A percentile compares a stretch with the other conserved stretches of the same genome.
phyloP scores from a whole-genome alignment of 257 asterid species.

The Primulina tabacum region DNA sequence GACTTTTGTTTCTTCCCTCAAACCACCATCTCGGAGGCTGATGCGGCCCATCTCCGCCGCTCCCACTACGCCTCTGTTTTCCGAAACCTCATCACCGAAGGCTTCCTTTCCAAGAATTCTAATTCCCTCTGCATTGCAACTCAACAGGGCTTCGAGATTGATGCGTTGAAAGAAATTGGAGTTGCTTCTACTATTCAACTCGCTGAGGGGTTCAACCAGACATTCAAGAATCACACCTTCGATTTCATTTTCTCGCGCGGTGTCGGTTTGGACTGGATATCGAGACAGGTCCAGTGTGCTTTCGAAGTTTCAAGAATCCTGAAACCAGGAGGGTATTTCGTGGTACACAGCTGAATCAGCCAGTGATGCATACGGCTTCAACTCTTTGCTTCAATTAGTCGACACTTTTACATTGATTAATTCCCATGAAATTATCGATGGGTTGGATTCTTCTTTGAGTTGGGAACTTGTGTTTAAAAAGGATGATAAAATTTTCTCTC shows the following conservation, averaged over 20 bases:
- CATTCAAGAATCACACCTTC: conserved; percentile 35
- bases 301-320: conserved; percentile 50
- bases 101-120: conserved; percentile 39
- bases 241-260: conserved; percentile 48
- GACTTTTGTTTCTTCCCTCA: conserved; percentile 38
- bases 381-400: too few species aligned
- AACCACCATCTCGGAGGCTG: conserved; percentile 12
- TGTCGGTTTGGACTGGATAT: conserved; percentile 22
- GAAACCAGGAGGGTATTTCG: conserved; percentile 51
- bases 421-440: conserved; percentile 30
- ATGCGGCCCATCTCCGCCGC: conserved; percentile 24
- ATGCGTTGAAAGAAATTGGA: conserved; percentile 49
- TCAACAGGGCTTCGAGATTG: conserved; percentile 34
- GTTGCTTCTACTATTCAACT: conserved; percentile 31
- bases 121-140: conserved; percentile 49
- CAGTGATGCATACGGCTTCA: conserved; percentile 41
- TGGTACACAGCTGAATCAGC: conserved; percentile 38
- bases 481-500: conserved; percentile 16
- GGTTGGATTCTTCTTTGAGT: conserved; percentile 31
- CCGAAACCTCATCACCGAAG: conserved; percentile 43
- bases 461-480: conserved; percentile 45
- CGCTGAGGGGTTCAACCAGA: conserved; percentile 24
- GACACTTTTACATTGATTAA: conserved; percentile 11
- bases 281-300: conserved; percentile 26
- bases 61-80: conserved; percentile 45